Conservation (phyloP, 345 rosid species). For the Pistacia integerrima region DNA sequence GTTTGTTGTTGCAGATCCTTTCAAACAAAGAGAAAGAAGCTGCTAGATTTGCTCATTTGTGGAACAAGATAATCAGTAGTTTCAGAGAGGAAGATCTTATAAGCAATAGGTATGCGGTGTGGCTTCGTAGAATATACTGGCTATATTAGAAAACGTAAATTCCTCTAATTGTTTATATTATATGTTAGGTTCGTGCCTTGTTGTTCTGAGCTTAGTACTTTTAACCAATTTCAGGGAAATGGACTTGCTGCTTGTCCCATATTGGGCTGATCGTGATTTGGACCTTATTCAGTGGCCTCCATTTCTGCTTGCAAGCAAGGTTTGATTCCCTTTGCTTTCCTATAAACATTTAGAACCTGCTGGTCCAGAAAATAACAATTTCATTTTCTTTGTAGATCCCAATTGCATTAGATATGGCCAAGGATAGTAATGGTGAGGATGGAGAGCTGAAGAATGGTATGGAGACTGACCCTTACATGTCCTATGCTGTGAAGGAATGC, state of each 20-base stretch:
- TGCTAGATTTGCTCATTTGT: conserved; percentile 95
- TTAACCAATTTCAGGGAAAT: conserved; percentile 69
- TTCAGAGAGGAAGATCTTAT: conserved; percentile 98
- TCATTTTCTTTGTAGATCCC: conserved; percentile 64
- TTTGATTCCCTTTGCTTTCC: conserved; percentile 28
- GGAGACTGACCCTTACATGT: conserved; percentile 72
- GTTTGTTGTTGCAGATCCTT: conserved; percentile 42
- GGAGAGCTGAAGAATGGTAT: conserved; percentile 89
- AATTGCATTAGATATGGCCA: conserved; percentile 98
- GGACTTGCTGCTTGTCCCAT: conserved; percentile 96
- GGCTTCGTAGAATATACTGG: conserved; percentile 12
- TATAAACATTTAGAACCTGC: not conserved
- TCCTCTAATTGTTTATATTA: not conserved
- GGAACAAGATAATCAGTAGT: conserved; percentile 96
- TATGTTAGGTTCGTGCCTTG: not conserved
- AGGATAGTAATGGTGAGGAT: conserved; percentile 92
- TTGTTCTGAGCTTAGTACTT: conserved; percentile 21
- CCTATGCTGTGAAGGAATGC: conserved; percentile 93
- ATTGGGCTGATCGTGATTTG: conserved; percentile 97
- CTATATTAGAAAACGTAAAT: not conserved
- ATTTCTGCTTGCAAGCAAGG: conserved; percentile 98
- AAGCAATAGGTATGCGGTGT: conserved; percentile 57
- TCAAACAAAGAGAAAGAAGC: conserved; percentile 76
- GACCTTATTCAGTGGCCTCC: conserved; percentile 97
- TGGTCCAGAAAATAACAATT: conserved; percentile 16